Evolutionary conservation across 495 filamentous ascomycete species (phyloP).

Genomic region (Jackrogersella multiformis): DNA sequence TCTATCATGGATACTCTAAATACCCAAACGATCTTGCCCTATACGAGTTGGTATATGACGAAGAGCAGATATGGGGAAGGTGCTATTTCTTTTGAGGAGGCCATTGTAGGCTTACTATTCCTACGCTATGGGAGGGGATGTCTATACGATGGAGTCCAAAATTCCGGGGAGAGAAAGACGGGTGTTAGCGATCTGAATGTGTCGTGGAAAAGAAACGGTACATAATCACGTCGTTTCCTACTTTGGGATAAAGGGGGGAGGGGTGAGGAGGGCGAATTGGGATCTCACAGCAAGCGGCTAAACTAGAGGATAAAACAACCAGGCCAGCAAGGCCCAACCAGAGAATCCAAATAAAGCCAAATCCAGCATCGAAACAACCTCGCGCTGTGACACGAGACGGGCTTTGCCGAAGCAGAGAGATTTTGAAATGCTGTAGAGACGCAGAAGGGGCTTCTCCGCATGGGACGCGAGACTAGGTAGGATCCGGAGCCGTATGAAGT

Average conservation of each 20-base stretch:
- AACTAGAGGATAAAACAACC: slow-evolving; percentile 36
- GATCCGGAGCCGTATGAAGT: slow-evolving; percentile 23
- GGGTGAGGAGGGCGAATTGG: slow-evolving; percentile 23
- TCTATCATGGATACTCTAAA: slow-evolving; percentile 31
- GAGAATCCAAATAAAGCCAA: slow-evolving; percentile 30
- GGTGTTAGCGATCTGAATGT: slow-evolving; percentile 23
- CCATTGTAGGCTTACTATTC: slow-evolving; percentile 14
- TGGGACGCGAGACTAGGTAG: slow-evolving; percentile 31
- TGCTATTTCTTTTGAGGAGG: slow-evolving; percentile 10
- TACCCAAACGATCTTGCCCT: slow-evolving; percentile 28
- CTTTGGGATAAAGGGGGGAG: slow-evolving; percentile 29
- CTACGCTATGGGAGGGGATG: slow-evolving; percentile 19
- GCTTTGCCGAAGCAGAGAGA: slow-evolving; percentile 24
- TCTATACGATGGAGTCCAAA: slow-evolving; percentile 39
- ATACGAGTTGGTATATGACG: slow-evolving; percentile 29
- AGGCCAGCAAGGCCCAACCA: slow-evolving; percentile 34
- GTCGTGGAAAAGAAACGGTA: slow-evolving; percentile 26
- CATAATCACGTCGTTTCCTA: slow-evolving; percentile 27
- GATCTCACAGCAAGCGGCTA: slow-evolving; percentile 33
- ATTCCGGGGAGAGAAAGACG: slow-evolving; percentile 26
- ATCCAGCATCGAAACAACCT: slow-evolving; percentile 23
- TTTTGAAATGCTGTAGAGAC: slow-evolving; percentile 10
- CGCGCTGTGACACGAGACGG: slow-evolving; percentile 35
- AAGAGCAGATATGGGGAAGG: slow-evolving; percentile 17
- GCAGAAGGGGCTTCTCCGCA: slow-evolving; percentile 19